Evolutionary conservation across 331 rosid genomes (phyloP), one percentile per base, ranked within the genome.

Genomic region (Prunus yedoensis): DNA sequence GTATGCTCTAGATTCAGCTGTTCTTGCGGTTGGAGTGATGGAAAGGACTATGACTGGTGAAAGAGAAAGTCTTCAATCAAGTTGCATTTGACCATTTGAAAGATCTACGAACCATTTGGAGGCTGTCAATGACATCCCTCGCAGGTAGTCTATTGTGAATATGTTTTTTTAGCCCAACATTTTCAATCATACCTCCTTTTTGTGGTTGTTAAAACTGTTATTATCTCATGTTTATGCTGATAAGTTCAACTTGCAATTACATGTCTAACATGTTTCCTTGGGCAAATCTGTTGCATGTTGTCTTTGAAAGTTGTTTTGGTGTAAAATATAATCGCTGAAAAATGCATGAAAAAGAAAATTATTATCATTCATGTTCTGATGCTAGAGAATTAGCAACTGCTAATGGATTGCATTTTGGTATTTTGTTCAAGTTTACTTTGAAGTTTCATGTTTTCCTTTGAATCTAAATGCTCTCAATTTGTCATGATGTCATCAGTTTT

Each of bases 1-100:
- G 51, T 94, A 94, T 89, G 97, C 97, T 82, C 84, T 94, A 66
- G 97, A 94, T 79, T 92, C 93, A 65, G 74, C 86, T 60, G 87
- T 94, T 85, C 95, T 94, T 77, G 96, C 99, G 77, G 88, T 94
- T 77, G 95, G 88, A 81, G 84, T 86, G 68, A 92, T 94, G 97
- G 97, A 87, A 78, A 89, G 78, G 82, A 79, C 82, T 70, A 60
- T 78, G 75, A 78, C 82, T 14, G 78, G 79, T 71, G 92, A 86
- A 85, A 83, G 65, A 76, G 90, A 83, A 77, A 69, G 78, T 73
- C 86, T 70, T 73, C 84, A 74, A n/a, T 79, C 88, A 84, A 71
- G 88, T 71, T 75, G 86, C 97, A 32, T 78, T 94, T 64, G 52
- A 83, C 79, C 85, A 90, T 87, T 83, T 94, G 90, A 88, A 88